Evolutionary conservation across 192 early-diverging fungal genomes (phyloP), one percentile per base, ranked within the genome.

Genomic region (Mortierella alpina): DNA sequence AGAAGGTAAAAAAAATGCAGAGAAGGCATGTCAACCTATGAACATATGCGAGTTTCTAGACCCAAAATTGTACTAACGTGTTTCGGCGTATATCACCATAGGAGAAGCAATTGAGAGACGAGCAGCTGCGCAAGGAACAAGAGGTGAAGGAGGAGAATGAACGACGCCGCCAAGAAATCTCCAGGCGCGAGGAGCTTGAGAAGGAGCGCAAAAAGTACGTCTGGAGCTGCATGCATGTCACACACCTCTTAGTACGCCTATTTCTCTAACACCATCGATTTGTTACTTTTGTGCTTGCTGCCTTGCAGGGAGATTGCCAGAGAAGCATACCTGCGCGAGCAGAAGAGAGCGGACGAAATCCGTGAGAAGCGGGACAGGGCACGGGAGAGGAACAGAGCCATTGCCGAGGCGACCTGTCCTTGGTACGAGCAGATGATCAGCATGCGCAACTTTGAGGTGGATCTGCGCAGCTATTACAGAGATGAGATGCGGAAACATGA

Each of bases 91-190:
- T 59, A 42, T 42, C 13, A 9, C 20, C 8, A 63, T 41, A 75
- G 73, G 66, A 75, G 48, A 66, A 75, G 52, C 73, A 58, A 57
- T 44, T 75, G 39, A 66, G 52, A 9, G 65, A 67, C 7, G 73
- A 75, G 47, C 73, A 75, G 51, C 53, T 75, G 14, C 66, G 66
- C 4, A 68, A 63, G 18, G 73, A 75, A 23, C 59, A 47, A 2
- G 66, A 75, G 46, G 66, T 59, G 5, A 66, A 66, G 10, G 73
- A 75, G n/a, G 73, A 68, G 20, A 75, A 68, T 23, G 73, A 75
- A 22, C 65, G 66, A 8, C 59, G 66, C 31, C 56, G 73, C 13
- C 48, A 68, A 9, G 73, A 75, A 17, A 66, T 68, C 20, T 47
- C 52, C 17, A 44, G 44, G 51, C 73, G 73, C 20, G 10, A 20